These are phyloP conservation scores for Psilocybe tampanensis DNA, from an alignment of 768 basidiomycete species.

Conservation along the genomic window DNA sequence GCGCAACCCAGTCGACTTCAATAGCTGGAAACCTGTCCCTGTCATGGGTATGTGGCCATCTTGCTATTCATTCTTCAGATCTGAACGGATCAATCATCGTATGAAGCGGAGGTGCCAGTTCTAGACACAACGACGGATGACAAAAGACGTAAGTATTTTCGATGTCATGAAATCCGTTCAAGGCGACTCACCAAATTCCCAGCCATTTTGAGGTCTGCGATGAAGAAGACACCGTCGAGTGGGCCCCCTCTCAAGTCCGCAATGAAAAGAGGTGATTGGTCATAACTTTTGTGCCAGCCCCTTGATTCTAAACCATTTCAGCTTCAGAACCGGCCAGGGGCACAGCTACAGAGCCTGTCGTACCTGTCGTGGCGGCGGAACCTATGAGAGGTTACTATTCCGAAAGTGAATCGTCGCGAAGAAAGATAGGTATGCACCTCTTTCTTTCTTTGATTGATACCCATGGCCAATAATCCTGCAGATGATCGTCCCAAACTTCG, in stretches of 20 bases:
- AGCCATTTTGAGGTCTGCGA: constrained; percentile 18
- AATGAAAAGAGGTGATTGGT: constrained; percentile 12
- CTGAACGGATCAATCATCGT: background rate
- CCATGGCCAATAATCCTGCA: background rate
- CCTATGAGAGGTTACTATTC: constrained; percentile 21
- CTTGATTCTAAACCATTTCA: too few relatives aligned
- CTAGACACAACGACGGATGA: background rate
- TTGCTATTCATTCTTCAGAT: background rate
- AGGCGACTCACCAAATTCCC: background rate
- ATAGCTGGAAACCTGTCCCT: constrained; percentile 16
- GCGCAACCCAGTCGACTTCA: constrained; percentile 10
- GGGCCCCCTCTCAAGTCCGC: constrained; percentile 21
- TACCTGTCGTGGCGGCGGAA: background rate
- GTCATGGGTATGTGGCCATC: background rate
- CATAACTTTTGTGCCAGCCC: too few relatives aligned
- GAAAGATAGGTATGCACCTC: constrained; percentile 9
- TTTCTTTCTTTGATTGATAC: background rate
- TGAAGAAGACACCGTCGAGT: constrained; percentile 14
- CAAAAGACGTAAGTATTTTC: constrained; percentile 11
- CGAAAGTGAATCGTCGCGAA: constrained; percentile 19
- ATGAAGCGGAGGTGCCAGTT: too few relatives aligned
- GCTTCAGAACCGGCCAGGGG: too few relatives aligned
- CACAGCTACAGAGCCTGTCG: too few relatives aligned
- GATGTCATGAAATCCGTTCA: background rate
- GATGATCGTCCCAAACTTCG: constrained; percentile 2